Percentiles rank a stretch among this genome's conserved stretches.
phyloP scores from a whole-genome alignment of 192 early-diverging fungal genomes.

The Dissophora ornata region DNA sequence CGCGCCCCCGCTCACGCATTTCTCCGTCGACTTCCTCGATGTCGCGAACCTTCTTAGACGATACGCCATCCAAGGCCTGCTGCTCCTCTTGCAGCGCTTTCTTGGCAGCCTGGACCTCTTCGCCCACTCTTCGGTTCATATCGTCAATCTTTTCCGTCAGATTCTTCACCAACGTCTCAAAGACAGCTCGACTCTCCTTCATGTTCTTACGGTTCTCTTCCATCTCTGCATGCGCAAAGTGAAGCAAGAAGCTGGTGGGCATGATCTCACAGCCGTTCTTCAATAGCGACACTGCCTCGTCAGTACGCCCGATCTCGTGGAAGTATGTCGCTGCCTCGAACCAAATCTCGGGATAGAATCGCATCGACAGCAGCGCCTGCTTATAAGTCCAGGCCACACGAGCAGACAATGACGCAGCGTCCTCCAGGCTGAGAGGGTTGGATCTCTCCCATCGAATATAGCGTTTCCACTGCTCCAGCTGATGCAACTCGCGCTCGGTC shows the following conservation, averaged over 20 bases:
- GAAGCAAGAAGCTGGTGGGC: constrained; percentile 77
- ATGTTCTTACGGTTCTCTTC: constrained; percentile 72
- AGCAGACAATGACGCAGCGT: constrained; percentile 63
- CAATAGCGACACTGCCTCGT: constrained; percentile 71
- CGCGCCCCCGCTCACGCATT: constrained; percentile 63
- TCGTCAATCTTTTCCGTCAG: constrained; percentile 56
- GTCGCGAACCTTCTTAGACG: constrained; percentile 55
- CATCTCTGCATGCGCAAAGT: constrained; percentile 80
- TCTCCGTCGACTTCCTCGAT: constrained; percentile 69
- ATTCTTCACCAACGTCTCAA: constrained; percentile 62
- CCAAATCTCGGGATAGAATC: constrained; percentile 94
- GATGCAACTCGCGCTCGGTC: constrained; percentile 76
- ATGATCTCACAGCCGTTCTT: constrained; percentile 76
- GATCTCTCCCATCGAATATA: constrained; percentile 92
- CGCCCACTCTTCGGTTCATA: constrained; percentile 57
- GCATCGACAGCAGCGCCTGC: constrained; percentile 83
- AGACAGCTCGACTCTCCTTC: constrained; percentile 63
- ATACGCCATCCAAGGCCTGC: constrained; percentile 46
- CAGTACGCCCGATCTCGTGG: constrained; percentile 63
- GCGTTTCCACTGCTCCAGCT: constrained; percentile 78
- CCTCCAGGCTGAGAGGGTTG: constrained; percentile 88
- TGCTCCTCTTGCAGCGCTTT: constrained; percentile 44
- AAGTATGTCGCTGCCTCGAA: constrained; percentile 74
- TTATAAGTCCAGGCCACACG: constrained; percentile 89
- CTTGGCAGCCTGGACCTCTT: constrained; percentile 59